Evolutionary conservation across 2,329 filamentous ascomycete genomes (phyloP), one percentile per base, ranked within the genome.

Genomic region (Fusarium transvaalense): DNA sequence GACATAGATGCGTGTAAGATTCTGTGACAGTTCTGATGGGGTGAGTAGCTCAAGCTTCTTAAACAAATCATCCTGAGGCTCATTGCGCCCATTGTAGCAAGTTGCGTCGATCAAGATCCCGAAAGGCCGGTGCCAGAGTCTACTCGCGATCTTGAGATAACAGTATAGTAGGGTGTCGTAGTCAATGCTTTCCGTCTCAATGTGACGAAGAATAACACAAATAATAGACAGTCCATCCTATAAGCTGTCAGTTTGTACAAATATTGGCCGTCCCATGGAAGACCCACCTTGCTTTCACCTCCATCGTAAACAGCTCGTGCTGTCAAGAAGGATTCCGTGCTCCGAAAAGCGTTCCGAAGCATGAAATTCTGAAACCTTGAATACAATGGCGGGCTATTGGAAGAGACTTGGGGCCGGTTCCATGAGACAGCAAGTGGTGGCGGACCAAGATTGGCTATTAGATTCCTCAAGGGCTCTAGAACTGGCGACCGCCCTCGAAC

Each of bases 351-450:
- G 74, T 91, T 91, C 19, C 86, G 85, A 45, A 92, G 82, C 89
- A 92, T 92, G 72, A 92, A 92, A 68, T 91, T 88, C 68, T 92
- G 89, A 68, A 92, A 92, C 25, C 88, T 82, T 3, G 89, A 91
- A 75, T 91, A 92, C 9, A 86, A 80, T 1, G 88, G 86, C 6
- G 89, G 89, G 19, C 79, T 86, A 66, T 91, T 92, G 27, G 83
- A 77, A 2, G 87, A 86, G n/a, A 91, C 87, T 50, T 86, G 84
- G 12, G 89, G 89, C 50, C 89, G 82, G 67, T 91, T 91, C 88
- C 89, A 91, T 1, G 89, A 90, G 9, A 91, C 87, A 43, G 89
- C 88, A 66, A 91, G 80, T 2, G 89, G 89, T 19, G 89, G 89
- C 13, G 89, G 88, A 0, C 89, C 89, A 23, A 92, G 82, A 57